Percentiles rank a stretch among this genome's conserved stretches.
Evolutionary conservation across 2,329 filamentous ascomycete genomes (phyloP).

Genomic region (Sporothrix phasma): DNA sequence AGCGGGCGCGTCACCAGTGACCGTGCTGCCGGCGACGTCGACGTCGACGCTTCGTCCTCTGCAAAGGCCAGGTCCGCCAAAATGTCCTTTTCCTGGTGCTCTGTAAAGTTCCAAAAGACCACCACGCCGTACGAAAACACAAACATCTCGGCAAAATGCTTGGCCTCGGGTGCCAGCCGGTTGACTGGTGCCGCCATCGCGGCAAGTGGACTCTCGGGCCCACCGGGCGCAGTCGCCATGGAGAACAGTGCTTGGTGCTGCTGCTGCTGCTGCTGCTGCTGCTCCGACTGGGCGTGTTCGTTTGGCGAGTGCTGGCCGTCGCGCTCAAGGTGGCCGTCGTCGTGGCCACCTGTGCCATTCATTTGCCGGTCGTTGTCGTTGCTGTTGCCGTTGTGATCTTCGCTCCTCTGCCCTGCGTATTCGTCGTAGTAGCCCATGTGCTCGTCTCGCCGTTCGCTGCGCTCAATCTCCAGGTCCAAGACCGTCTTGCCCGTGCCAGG

Average conservation of each 20-base stretch:
- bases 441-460: constrained; percentile 80
- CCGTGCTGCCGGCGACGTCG: background rate
- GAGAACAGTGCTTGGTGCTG: constrained; percentile 4
- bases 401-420: constrained; percentile 34
- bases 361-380: constrained; percentile 13
- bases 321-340: background rate
- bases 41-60: constrained; percentile 40
- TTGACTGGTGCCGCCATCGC: constrained; percentile 32
- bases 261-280: background rate
- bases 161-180: constrained; percentile 57
- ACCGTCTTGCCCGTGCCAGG: constrained; percentile 83
- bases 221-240: background rate
- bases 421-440: constrained; percentile 83
- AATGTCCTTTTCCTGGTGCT: constrained; percentile 91
- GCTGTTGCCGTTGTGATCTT: constrained; percentile 15
- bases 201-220: background rate
- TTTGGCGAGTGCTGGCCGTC: background rate
- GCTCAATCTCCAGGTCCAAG: constrained; percentile 89
- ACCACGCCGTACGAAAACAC: constrained; percentile 95
- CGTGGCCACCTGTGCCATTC: background rate
- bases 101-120: constrained; percentile 98
- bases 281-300: background rate
- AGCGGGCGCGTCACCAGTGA: constrained; percentile 70
- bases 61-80: constrained; percentile 91
- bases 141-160: constrained; percentile 88